Conservation (phyloP, 73 alveolate species). For the Urostyla sp. region DNA sequence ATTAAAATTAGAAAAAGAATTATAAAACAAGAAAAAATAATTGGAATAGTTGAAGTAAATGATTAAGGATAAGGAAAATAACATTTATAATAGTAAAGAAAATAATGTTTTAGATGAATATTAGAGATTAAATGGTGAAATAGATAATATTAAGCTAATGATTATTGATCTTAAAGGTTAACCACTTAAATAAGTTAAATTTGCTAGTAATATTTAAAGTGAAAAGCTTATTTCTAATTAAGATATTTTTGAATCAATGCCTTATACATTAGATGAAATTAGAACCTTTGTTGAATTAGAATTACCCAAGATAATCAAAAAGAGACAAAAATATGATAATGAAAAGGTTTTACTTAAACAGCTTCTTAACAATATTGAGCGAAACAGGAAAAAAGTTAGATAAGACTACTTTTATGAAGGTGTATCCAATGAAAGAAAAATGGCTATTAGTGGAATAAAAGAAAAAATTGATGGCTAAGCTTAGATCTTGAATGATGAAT, state of each 20-base stretch:
- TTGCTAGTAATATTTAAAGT: neutral
- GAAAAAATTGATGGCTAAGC: conserved; percentile 53
- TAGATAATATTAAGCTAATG: conserved; percentile 23
- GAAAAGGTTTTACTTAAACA: conserved; percentile 12
- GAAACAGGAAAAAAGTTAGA: conserved; percentile 39
- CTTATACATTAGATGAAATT: conserved; percentile 22
- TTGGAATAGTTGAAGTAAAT: neutral
- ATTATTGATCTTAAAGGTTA: conserved; percentile 17
- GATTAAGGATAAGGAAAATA: conserved; percentile 24
- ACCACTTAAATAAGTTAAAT: neutral
- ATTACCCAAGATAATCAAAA: conserved; percentile 5
- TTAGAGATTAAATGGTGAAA: neutral
- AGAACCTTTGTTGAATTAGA: conserved; percentile 16
- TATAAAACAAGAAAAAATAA: conserved; percentile 19
- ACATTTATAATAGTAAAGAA: neutral
- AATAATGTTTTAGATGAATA: neutral
- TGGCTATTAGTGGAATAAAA: conserved; percentile 11
- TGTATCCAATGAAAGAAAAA: neutral
- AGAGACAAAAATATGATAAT: conserved; percentile 29
- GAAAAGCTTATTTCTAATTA: neutral
- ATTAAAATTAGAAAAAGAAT: conserved; percentile 13
- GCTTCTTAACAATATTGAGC: conserved; percentile 25
- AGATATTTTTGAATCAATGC: neutral
- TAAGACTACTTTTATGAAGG: conserved; percentile 7
- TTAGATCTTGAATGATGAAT: conserved; percentile 18